phyloP scores from a whole-genome alignment of 192 early-diverging fungal genomes.

The Backusella australiensis region DNA sequence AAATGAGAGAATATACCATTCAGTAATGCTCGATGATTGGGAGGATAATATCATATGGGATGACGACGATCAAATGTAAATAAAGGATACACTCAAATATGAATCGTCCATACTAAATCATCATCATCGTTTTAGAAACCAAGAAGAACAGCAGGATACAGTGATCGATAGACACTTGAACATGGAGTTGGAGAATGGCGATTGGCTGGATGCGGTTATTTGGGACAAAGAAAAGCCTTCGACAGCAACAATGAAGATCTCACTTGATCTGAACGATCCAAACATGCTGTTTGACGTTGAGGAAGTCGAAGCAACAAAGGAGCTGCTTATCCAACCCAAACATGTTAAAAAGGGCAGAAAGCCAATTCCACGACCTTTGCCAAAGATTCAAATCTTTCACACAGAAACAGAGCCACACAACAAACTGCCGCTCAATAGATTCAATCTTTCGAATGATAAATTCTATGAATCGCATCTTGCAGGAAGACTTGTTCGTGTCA shows the following conservation, averaged over 20 bases:
- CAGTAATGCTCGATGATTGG: slow-evolving; percentile 80
- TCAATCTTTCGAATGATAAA: slow-evolving; percentile 89
- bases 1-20: slow-evolving; percentile 48
- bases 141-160: not conserved
- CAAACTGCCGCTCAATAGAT: slow-evolving; percentile 65
- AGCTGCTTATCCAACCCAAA: slow-evolving; percentile 24
- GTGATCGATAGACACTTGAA: slow-evolving; percentile 41
- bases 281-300: slow-evolving; percentile 74
- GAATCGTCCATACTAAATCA: too few species aligned
- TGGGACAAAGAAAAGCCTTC: slow-evolving; percentile 72
- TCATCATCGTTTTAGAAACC: not conserved
- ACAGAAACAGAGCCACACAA: slow-evolving; percentile 60
- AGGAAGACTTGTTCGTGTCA: slow-evolving; percentile 68
- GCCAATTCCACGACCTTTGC: slow-evolving; percentile 25
- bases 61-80: slow-evolving; percentile 42
- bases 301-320: slow-evolving; percentile 43
- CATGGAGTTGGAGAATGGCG: slow-evolving; percentile 59
- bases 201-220: slow-evolving; percentile 75
- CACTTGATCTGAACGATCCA: slow-evolving; percentile 66
- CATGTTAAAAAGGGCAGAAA: slow-evolving; percentile 33
- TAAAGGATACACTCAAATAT: not conserved
- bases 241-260: slow-evolving; percentile 53
- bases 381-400: slow-evolving; percentile 27
- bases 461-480: slow-evolving; percentile 74
- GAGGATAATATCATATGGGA: slow-evolving; percentile 84